Evolutionary conservation across 2,329 filamentous ascomycete genomes (phyloP).

Genomic region (Aspergillus carbonarius): DNA sequence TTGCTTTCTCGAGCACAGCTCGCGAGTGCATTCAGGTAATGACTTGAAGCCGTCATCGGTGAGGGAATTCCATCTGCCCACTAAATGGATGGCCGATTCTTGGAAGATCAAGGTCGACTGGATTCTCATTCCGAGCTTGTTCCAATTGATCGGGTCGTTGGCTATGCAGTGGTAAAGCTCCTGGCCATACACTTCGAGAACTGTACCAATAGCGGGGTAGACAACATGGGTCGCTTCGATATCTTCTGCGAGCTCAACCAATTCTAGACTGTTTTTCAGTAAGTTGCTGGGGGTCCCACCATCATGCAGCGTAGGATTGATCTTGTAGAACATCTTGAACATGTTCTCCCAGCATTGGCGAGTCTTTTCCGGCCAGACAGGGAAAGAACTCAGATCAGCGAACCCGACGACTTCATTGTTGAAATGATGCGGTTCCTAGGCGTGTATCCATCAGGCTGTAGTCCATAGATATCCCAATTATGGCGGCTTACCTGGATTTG

Average conservation of each 20-base stretch:
- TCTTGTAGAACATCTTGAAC: conserved; percentile 12
- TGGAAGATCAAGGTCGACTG: conserved; percentile 42
- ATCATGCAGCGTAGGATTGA: conserved; percentile 4
- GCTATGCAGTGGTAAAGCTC: conserved; percentile 47
- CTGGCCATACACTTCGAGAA: conserved; percentile 47
- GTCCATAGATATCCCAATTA: not conserved
- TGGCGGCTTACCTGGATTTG: conserved; percentile 8
- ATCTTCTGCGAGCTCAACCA: conserved; percentile 49
- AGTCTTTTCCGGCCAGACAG: conserved; percentile 9
- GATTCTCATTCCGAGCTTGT: conserved; percentile 47
- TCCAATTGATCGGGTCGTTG: conserved; percentile 46
- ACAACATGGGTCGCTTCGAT: conserved; percentile 46
- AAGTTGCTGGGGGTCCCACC: not conserved
- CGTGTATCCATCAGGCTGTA: not conserved
- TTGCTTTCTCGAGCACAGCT: conserved; percentile 25
- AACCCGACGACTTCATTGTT: not conserved
- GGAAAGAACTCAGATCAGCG: not conserved
- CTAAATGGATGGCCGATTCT: conserved; percentile 32
- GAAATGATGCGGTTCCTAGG: not conserved
- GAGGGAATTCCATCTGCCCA: conserved; percentile 32
- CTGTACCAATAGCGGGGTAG: conserved; percentile 47
- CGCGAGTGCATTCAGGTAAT: conserved; percentile 20
- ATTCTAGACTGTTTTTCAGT: conserved; percentile 3
- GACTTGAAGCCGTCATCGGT: conserved; percentile 14
- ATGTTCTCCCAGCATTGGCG: conserved; percentile 15